Base-by-base conservation (phyloP, 345 rosid species). In the Dimocarpus longan region DNA sequence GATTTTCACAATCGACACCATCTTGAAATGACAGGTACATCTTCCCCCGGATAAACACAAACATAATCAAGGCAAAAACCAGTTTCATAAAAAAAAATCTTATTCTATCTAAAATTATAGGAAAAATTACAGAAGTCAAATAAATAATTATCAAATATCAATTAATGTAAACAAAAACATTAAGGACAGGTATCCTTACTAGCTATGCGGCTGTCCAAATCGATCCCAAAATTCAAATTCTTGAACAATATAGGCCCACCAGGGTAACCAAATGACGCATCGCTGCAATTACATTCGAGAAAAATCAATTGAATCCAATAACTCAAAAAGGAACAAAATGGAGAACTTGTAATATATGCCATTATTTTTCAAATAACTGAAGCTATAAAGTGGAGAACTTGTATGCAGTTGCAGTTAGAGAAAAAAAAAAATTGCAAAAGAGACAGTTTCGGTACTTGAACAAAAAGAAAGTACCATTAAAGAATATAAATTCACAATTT, bases 181-280 rank as follows among this genome's bases (percentile, higher is more conserved):
- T 50, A 2, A 71, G 21, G 82, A 60, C 19, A 70, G 65, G 62
- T 73, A 70, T 87, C 81, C 95, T 88, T 91, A 94, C 99, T 96
- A 84, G 99, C 97, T 67, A 96, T 89, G 67, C 98, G 97, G 84
- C 98, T 94, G 82, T 96, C 99, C 50, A 96, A 92, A 87, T 96
- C 98, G 44, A 96, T 96, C 79, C 99, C 99, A 80, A 96, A 96
- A 80, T 96, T 96, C 86, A 96, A 85, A 88, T 96, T 96, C 92
- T 72, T 96, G 83, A 96, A 96, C 80, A 94, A 80, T 69, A 85
- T 18, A 62, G 97, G 95, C 7, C 99, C 98, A 52, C 98, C 97
- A 68, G 98, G 89, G 91, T 96, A 96, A 83, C 98, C 97, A 81
- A 96, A 94, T 66, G 99, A 93, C 59, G 99, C 99, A 91, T 94